phyloP scores from a whole-genome alignment of 2,329 filamentous ascomycete genomes.

The Fusarium sp. region DNA sequence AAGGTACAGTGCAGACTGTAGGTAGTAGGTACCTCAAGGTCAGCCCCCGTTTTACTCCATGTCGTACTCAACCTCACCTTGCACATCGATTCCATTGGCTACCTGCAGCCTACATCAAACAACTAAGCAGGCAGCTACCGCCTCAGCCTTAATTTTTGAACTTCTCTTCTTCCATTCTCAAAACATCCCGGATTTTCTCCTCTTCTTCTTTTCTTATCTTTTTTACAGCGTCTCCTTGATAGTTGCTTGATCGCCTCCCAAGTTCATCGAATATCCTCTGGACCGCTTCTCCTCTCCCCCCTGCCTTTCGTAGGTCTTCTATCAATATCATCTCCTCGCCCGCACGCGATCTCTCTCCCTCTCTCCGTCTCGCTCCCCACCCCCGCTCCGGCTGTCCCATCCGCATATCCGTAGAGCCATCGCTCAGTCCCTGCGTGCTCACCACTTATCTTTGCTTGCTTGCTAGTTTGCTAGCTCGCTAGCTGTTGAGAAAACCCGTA shows the following conservation, averaged over 20 bases:
- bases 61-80: constrained; percentile 11
- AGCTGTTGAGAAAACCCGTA: constrained; percentile 12
- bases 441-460: constrained; percentile 15
- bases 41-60: constrained; percentile 11
- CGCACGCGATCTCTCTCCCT: constrained; percentile 22
- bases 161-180: constrained; percentile 8
- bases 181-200: not conserved
- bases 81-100: constrained; percentile 38
- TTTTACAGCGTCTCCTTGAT: constrained; percentile 6
- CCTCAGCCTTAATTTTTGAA: constrained; percentile 31
- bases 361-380: constrained; percentile 12
- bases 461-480: constrained; percentile 12
- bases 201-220: not conserved
- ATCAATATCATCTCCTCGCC: constrained; percentile 1
- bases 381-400: constrained; percentile 33
- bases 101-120: constrained; percentile 40
- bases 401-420: constrained; percentile 7
- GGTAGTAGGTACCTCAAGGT: not conserved
- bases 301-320: not conserved
- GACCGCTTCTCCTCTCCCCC: not conserved
- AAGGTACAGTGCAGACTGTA: not conserved
- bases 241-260: not conserved
- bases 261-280: not conserved
- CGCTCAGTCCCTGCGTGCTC: constrained; percentile 15
- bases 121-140: constrained; percentile 33